Evolutionary conservation across 257 asterid species (phyloP).

Genomic region (Solanum ossicruentum): DNA sequence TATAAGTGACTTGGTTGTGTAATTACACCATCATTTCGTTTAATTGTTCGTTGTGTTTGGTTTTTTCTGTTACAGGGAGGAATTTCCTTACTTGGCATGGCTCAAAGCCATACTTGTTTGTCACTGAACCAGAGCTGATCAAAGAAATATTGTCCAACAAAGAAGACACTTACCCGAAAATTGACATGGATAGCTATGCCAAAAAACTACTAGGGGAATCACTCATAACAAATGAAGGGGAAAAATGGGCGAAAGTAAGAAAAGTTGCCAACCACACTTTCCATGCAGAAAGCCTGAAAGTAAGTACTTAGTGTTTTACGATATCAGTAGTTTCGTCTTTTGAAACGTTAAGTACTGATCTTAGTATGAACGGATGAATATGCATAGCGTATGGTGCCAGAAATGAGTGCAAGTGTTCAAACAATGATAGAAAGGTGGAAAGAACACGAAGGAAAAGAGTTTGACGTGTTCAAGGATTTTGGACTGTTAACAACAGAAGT

Average conservation of each 20-base stretch:
- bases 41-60: neutral
- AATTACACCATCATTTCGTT: neutral
- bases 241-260: conserved; percentile 53
- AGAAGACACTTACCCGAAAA: conserved; percentile 39
- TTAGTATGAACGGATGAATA: neutral
- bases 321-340: neutral
- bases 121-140: conserved; percentile 45
- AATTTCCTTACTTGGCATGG: conserved; percentile 55
- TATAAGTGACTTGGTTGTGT: neutral
- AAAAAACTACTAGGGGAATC: conserved; percentile 64
- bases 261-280: conserved; percentile 49
- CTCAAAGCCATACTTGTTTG: conserved; percentile 34
- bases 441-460: conserved; percentile 31
- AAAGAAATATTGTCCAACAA: conserved; percentile 43
- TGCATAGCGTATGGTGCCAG: conserved; percentile 38
- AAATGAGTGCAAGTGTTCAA: conserved; percentile 35
- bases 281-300: conserved; percentile 51
- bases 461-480: conserved; percentile 51
- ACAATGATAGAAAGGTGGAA: conserved; percentile 48
- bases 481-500: conserved; percentile 42
- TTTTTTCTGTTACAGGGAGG: conserved; percentile 18
- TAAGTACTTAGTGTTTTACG: neutral
- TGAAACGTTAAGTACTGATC: neutral
- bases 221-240: conserved; percentile 47
- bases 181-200: conserved; percentile 50